Percentiles rank a stretch among this genome's conserved stretches.
These are phyloP conservation scores for Entophlyctis luteolus DNA, from an alignment of 192 early-diverging fungal species.

Conservation along the genomic window DNA sequence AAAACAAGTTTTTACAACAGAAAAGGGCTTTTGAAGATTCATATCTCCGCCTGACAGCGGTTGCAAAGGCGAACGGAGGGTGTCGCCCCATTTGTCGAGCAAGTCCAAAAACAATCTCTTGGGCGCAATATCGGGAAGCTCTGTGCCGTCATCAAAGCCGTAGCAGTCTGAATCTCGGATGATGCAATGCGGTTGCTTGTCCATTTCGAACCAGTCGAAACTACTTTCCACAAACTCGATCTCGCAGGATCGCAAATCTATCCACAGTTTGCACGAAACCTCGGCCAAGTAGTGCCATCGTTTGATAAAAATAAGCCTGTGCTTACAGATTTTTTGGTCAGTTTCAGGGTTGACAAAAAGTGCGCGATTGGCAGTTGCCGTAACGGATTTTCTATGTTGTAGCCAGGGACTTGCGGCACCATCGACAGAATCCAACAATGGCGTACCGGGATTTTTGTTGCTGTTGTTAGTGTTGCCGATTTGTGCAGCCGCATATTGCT, in stretches of 20 bases:
- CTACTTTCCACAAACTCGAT: neutral
- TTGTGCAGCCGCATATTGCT: neutral
- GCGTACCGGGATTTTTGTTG: neutral
- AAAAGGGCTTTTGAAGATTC: slow-evolving; percentile 3
- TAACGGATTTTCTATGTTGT: neutral
- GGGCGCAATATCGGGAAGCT: neutral
- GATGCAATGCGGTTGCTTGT: neutral
- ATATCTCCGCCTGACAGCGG: neutral
- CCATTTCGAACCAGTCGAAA: slow-evolving; percentile 15
- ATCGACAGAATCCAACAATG: neutral
- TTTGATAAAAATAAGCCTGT: slow-evolving; percentile 15
- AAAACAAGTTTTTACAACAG: slow-evolving; percentile 16
- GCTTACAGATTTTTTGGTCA: neutral
- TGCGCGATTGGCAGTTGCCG: neutral
- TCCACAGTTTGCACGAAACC: slow-evolving; percentile 4
- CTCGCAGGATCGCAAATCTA: slow-evolving; percentile 14
- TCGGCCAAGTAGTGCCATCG: slow-evolving; percentile 18
- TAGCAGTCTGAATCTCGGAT: neutral
- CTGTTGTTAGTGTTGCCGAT: neutral
- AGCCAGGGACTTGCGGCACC: neutral
- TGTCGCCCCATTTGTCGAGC: neutral
- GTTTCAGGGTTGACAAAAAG: slow-evolving; percentile 22
- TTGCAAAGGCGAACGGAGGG: neutral
- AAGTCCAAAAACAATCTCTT: neutral
- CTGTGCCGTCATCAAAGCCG: neutral